phyloP scores from a whole-genome alignment of 495 filamentous ascomycete genomes.

The Trypethelium eluteriae region DNA sequence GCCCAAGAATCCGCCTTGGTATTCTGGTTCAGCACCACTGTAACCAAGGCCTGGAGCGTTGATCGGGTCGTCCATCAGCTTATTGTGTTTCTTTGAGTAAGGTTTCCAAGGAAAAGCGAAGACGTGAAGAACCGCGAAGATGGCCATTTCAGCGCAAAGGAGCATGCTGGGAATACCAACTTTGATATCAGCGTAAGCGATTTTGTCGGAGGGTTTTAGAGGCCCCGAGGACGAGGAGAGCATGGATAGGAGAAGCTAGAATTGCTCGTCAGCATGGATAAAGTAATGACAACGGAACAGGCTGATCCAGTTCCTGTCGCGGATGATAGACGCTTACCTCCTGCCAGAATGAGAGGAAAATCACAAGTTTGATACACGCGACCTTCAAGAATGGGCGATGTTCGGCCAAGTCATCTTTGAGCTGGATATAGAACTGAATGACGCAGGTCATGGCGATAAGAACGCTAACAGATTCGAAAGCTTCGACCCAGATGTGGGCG shows the following conservation, averaged over 20 bases:
- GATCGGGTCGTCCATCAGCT: slow-evolving; percentile 28
- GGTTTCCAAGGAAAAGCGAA: slow-evolving; percentile 74
- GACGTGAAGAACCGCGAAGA: slow-evolving; percentile 70
- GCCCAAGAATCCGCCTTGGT: slow-evolving; percentile 58
- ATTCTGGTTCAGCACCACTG: slow-evolving; percentile 26
- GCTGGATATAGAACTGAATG: slow-evolving; percentile 81
- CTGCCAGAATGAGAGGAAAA: slow-evolving; percentile 95
- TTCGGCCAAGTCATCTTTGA: slow-evolving; percentile 58
- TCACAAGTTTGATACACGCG: slow-evolving; percentile 82
- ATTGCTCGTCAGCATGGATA: slow-evolving; percentile 12
- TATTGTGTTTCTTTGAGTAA: slow-evolving; percentile 41
- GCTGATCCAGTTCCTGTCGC: background rate
- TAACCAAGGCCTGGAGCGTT: slow-evolving; percentile 38
- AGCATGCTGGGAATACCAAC: slow-evolving; percentile 72
- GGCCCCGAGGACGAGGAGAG: slow-evolving; percentile 51
- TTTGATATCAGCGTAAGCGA: slow-evolving; percentile 68
- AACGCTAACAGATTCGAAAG: slow-evolving; percentile 64
- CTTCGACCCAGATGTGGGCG: slow-evolving; percentile 71
- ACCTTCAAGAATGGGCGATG: slow-evolving; percentile 76
- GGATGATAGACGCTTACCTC: slow-evolving; percentile 38
- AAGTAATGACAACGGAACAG: background rate
- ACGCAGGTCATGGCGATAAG: slow-evolving; percentile 87
- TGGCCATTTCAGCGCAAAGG: slow-evolving; percentile 80
- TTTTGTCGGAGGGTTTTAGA: slow-evolving; percentile 51
- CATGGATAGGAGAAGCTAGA: slow-evolving; percentile 57